Percentiles rank a stretch among this genome's conserved stretches.
phyloP scores from a whole-genome alignment of 345 rosid species.

The Citropsis articulata region DNA sequence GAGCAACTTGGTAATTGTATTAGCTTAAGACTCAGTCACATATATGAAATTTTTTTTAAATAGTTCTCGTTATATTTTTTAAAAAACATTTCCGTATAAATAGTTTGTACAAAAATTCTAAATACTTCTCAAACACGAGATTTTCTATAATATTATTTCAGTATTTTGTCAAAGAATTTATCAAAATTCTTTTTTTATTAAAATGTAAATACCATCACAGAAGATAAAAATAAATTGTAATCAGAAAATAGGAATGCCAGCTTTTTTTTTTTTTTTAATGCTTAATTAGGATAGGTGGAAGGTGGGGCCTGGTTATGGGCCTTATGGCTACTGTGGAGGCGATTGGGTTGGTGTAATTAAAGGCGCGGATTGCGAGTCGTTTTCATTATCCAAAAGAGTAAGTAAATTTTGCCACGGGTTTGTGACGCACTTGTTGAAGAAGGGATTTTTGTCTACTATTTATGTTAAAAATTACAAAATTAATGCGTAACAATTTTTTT shows the following conservation, averaged over 20 bases:
- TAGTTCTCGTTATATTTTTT: too few species aligned
- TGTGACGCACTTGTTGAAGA: not conserved
- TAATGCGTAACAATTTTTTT: too few species aligned
- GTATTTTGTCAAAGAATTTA: not conserved
- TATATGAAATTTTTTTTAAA: too few species aligned
- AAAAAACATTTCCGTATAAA: too few species aligned
- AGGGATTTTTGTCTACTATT: not conserved
- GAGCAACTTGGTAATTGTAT: too few species aligned
- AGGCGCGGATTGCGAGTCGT: constrained; percentile 1
- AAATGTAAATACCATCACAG: not conserved
- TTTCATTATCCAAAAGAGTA: constrained; percentile 13
- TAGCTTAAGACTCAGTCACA: too few species aligned
- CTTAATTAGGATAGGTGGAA: not conserved
- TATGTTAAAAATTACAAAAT: not conserved
- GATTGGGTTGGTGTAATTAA: not conserved
- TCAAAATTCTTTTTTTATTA: too few species aligned
- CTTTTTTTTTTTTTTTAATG: not conserved
- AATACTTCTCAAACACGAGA: too few species aligned
- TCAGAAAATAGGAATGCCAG: not conserved
- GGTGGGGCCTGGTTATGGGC: not conserved
- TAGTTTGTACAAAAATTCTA: too few species aligned
- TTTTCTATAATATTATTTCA: too few species aligned
- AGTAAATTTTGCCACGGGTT: not conserved
- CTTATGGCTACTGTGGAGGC: not conserved
- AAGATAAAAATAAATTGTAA: not conserved